These are phyloP conservation scores for Calocybe gangraenosa DNA, from an alignment of 768 basidiomycete genomes.

Conservation along the genomic window DNA sequence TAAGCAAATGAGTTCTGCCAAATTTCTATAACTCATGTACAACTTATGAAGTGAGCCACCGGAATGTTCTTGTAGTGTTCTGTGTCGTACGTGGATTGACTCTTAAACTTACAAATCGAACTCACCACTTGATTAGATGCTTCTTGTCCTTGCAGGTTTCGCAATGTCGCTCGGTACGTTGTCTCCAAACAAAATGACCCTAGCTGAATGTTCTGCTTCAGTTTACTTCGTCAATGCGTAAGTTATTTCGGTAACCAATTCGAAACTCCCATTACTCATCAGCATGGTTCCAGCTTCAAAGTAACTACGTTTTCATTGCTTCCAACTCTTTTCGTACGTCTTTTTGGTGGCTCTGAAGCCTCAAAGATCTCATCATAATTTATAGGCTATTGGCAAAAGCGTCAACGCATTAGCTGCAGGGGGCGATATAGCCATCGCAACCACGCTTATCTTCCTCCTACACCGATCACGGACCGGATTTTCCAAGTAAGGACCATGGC, in stretches of 20 bases:
- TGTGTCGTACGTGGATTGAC: conserved; percentile 3
- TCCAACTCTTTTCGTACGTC: conserved; percentile 6
- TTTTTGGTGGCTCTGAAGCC: not conserved
- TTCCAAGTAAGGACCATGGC: conserved; percentile 1
- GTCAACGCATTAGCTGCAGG: conserved; percentile 10
- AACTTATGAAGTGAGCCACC: conserved; percentile 3
- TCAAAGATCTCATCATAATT: not conserved
- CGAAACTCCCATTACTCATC: not conserved
- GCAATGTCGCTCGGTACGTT: conserved; percentile 6
- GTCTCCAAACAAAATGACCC: no score
- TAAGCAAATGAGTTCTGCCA: not conserved
- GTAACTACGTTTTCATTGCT: conserved; percentile 3
- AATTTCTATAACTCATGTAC: not conserved
- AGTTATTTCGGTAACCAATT: not conserved
- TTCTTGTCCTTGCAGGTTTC: conserved; percentile 10
- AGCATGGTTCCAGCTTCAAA: not conserved
- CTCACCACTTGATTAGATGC: conserved; percentile 1
- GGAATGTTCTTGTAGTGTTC: not conserved
- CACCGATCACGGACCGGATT: conserved; percentile 9
- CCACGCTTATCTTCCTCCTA: conserved; percentile 6
- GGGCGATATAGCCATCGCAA: conserved; percentile 10
- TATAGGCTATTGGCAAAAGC: conserved; percentile 8
- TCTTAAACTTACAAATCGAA: not conserved
- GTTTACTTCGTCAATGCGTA: conserved; percentile 10
- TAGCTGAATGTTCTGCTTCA: not conserved